Evolutionary conservation across 129 eudicot genomes (phyloP).

Genomic region (Lactuca sativa): DNA sequence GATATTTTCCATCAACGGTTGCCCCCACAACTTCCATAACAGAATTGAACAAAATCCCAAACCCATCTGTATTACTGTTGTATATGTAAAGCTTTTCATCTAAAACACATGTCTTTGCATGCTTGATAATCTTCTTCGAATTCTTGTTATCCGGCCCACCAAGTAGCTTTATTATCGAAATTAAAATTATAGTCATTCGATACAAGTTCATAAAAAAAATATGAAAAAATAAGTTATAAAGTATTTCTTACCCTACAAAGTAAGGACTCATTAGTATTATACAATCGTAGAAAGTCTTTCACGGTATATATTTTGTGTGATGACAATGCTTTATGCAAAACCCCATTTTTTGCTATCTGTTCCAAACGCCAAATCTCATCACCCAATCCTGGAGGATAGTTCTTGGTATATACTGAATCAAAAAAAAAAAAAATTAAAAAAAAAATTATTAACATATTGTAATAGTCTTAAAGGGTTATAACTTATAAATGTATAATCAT

Average conservation of each 20-base stretch:
- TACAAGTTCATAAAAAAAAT: neutral
- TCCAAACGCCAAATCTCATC: conserved; percentile 86
- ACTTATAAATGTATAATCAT: no score
- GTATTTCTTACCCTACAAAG: conserved; percentile 49
- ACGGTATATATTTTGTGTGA: conserved; percentile 35
- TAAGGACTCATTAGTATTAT: conserved; percentile 33
- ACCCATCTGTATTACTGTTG: conserved; percentile 32
- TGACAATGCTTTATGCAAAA: conserved; percentile 35
- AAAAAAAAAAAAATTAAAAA: neutral
- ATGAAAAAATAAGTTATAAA: neutral
- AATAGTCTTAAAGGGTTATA: neutral
- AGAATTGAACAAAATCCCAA: conserved; percentile 55
- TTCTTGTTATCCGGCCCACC: conserved; percentile 52
- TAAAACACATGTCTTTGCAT: conserved; percentile 51
- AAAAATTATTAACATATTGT: neutral
- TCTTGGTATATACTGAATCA: conserved; percentile 67
- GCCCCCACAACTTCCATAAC: conserved; percentile 57
- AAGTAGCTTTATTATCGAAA: conserved; percentile 45
- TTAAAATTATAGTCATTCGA: neutral
- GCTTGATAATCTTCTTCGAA: conserved; percentile 55
- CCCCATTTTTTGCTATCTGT: conserved; percentile 75
- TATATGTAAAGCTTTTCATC: conserved; percentile 10
- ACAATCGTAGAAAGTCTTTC: conserved; percentile 52
- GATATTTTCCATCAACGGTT: conserved; percentile 53
- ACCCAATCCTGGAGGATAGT: conserved; percentile 50